These are phyloP conservation scores for Bertia moriformis DNA, from an alignment of 2,329 filamentous ascomycete genomes.

Conservation along the genomic window DNA sequence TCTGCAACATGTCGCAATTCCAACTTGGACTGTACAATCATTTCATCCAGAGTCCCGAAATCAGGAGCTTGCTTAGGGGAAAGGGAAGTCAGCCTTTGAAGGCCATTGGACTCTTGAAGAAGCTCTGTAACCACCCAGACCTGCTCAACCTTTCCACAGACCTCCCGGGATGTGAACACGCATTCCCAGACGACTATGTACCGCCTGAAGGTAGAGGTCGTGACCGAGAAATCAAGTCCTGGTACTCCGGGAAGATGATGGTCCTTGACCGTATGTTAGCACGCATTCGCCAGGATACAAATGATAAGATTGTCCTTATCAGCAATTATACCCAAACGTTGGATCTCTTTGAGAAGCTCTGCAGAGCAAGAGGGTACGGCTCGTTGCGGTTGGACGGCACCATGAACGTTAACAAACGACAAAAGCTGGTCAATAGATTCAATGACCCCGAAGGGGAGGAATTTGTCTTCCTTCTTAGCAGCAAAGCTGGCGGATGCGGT, in stretches of 20 bases:
- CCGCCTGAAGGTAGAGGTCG: slow-evolving; percentile 76
- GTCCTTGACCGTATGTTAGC: slow-evolving; percentile 97
- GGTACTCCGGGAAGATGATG: slow-evolving; percentile 97
- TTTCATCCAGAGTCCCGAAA: slow-evolving; percentile 90
- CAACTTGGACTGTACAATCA: slow-evolving; percentile 90
- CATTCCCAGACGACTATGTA: slow-evolving; percentile 74
- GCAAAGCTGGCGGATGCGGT: slow-evolving; percentile 91
- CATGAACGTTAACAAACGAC: slow-evolving; percentile 94
- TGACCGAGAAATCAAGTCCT: slow-evolving; percentile 81
- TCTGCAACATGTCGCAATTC: slow-evolving; percentile 87
- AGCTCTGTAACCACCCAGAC: slow-evolving; percentile 95
- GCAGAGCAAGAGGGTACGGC: slow-evolving; percentile 71
- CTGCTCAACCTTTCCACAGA: slow-evolving; percentile 71
- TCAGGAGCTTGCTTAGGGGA: slow-evolving; percentile 77
- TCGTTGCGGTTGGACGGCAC: slow-evolving; percentile 82
- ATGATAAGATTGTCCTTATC: slow-evolving; percentile 97
- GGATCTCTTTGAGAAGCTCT: slow-evolving; percentile 84
- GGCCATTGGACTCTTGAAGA: slow-evolving; percentile 91
- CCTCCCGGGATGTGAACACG: slow-evolving; percentile 70
- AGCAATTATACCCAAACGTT: slow-evolving; percentile 96
- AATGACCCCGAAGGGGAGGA: slow-evolving; percentile 83
- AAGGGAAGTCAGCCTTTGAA: slow-evolving; percentile 94
- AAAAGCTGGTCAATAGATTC: slow-evolving; percentile 95
- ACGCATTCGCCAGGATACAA: slow-evolving; percentile 85
- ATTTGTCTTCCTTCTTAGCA: slow-evolving; percentile 90